Evolutionary conservation across 208 protist species (phyloP).

Genomic region (Acanthamoeba sp.): DNA sequence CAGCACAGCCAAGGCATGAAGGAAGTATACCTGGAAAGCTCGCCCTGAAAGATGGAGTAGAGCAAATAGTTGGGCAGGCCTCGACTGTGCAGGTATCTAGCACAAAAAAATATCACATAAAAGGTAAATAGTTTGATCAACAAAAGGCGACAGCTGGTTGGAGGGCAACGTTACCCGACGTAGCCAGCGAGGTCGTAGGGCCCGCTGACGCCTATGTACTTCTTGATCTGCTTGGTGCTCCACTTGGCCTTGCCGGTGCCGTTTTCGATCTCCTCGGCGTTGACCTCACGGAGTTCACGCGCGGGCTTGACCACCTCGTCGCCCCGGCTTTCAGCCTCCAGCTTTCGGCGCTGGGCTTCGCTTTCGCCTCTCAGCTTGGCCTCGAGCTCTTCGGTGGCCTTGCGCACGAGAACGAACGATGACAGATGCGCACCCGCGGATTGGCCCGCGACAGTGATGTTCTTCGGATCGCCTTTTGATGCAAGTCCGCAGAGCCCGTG

Average conservation of each 20-base stretch:
- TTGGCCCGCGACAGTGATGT: constrained; percentile 45
- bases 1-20: too few relatives aligned
- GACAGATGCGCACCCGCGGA: constrained; percentile 64
- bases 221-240: constrained; percentile 33
- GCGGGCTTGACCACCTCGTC: background rate
- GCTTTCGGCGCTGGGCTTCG: background rate
- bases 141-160: too few relatives aligned
- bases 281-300: background rate
- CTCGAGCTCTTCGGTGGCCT: constrained; percentile 55
- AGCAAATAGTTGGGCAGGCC: constrained; percentile 44
- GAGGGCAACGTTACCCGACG: background rate
- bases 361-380: background rate
- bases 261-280: background rate
- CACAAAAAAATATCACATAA: background rate
- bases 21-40: background rate
- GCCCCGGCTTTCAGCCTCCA: background rate
- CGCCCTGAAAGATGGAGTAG: constrained; percentile 62
- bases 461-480: constrained; percentile 27
- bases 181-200: constrained; percentile 45
- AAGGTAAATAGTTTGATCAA: background rate
- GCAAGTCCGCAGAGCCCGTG: too few relatives aligned
- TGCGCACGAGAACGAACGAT: constrained; percentile 13
- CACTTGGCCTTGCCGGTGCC: constrained; percentile 19
- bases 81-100: constrained; percentile 34
- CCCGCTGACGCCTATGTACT: constrained; percentile 46